Evolutionary conservation across 495 filamentous ascomycete genomes (phyloP), one percentile per base, ranked within the genome.

Genomic region (Xanthoparmelia taractica): DNA sequence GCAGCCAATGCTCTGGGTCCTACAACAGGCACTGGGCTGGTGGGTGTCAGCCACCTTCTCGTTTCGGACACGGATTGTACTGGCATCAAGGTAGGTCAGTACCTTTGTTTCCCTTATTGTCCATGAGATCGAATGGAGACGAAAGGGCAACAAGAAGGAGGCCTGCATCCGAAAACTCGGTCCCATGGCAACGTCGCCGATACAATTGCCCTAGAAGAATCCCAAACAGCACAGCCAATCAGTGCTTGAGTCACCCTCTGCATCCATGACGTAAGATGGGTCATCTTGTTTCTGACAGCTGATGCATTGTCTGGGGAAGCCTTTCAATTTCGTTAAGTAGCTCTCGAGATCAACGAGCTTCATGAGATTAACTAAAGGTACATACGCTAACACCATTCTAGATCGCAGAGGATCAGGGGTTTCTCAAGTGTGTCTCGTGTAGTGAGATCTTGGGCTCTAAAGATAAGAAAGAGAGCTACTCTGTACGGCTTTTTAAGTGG

Each of bases 71-170:
- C 68, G 2, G 87, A 97, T 69, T 92, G 88, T 68, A 67, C 59
- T 8, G 78, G 78, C 31, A 66, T 87, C 61, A 74, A 80, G 82
- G 91, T 95, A 83, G 47, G 20, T 15, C 15, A 48, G 10, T 38
- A 7, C 37, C 11, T 34, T 23, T 38, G 25, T 18, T 58, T 8
- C 8, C 58, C 20, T 31, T 2, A 25, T 36, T 45, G 48, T 33
- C 15, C 23, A 27, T n/a, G 23, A 34, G 12, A 25, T n/a, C 15
- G 17, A 38, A 5, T 11, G 25, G 23, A 36, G 60, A 13, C 25
- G 37, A 47, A 59, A 66, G 89, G 91, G 88, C 81, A 89, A 84
- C 76, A 88, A 96, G 92, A 96, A 96, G 87, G 89, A 86, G 87
- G 78, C 87, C 66, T 80, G 79, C 73, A 77, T 63, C 60, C 38